Evolutionary conservation across 257 asterid genomes (phyloP), one percentile per base, ranked within the genome.

Genomic region (Coffea canephora): DNA sequence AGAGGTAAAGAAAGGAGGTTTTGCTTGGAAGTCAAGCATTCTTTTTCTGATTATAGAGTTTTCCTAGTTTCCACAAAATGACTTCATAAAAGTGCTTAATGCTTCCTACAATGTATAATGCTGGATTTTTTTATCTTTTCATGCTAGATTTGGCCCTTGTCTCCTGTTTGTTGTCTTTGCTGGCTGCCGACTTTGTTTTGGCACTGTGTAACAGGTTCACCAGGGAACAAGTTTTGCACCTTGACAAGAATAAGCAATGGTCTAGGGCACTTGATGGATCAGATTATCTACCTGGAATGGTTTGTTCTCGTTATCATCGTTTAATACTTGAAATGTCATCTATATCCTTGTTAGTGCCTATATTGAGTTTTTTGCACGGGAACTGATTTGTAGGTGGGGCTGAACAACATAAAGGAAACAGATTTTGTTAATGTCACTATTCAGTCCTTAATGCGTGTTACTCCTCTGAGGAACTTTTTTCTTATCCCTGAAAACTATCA

Each of bases 251-350:
- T 67, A 87, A 94, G 75, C 98, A 90, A 70, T 96, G 98, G 99
- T 96, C 98, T 66, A 92, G 99, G 89, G 94, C 99, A 64, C 98
- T 94, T 73, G 99, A 96, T 89, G 99, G 97, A 59, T 94, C 99
- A 75, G 97, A 96, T 88, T 96, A 96, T 89, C 98, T 96, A 82
- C 99, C 97, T 71, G 99, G 99, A 87, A 96, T 94, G 95, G 99
- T 96, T 87, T 62, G 71, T 76, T 72, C 12, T 69, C 36, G 36
- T 55, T 77, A 31, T 78, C 36, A 25, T 65, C 50, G 39, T 78
- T 69, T 49, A 8, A 9, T 49, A 57, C 31, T 69, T 69, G 52
- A 21, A 25, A 12, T 36, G 8, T 43, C 64, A 27, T 57, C 50
- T 50, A 49, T 68, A 36, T 61, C 45, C 64, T 75, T 54, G 18